A percentile compares a stretch with the other conserved stretches of the same genome.
Conservation (phyloP, 2,329 filamentous ascomycete genomes). For the Pseudogymnoascus sp. region DNA sequence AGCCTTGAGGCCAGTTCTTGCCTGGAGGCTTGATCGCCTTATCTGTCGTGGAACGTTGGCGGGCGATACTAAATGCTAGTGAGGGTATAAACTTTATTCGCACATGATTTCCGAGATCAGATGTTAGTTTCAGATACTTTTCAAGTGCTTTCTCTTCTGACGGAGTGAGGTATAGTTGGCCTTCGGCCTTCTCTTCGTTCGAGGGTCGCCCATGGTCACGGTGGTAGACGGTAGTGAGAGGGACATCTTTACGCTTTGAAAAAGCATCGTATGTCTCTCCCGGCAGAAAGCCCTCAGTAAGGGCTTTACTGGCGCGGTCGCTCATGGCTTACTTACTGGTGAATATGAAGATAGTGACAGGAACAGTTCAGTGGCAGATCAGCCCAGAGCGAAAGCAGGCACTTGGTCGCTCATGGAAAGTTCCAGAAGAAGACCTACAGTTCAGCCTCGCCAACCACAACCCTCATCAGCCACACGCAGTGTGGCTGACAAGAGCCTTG, state of each 20-base stretch:
- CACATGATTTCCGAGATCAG: slow-evolving; percentile 12
- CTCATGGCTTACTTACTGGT: too few species aligned
- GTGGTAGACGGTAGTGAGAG: slow-evolving; percentile 22
- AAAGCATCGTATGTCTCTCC: too few species aligned
- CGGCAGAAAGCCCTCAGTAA: too few species aligned
- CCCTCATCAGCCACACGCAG: too few species aligned
- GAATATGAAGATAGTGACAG: too few species aligned
- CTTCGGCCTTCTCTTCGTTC: slow-evolving; percentile 24
- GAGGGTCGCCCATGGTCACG: slow-evolving; percentile 23
- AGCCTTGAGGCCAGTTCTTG: too few species aligned
- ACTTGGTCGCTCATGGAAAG: too few species aligned
- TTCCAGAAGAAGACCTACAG: too few species aligned
- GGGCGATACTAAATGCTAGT: slow-evolving; percentile 17
- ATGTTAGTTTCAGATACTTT: slow-evolving; percentile 9
- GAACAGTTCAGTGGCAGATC: too few species aligned
- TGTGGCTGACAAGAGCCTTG: too few species aligned
- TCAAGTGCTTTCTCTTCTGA: slow-evolving; percentile 26
- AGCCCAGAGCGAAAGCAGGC: too few species aligned
- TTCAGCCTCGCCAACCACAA: background rate
- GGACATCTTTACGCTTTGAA: slow-evolving; percentile 15
- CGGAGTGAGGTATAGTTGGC: slow-evolving; percentile 26
- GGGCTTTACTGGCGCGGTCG: too few species aligned
- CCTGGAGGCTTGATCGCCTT: slow-evolving; percentile 13
- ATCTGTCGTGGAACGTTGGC: slow-evolving; percentile 16
- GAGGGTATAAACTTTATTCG: slow-evolving; percentile 14